Evolutionary conservation across 164 flowering plant species (phyloP).

Genomic region (Saururus chinensis): DNA sequence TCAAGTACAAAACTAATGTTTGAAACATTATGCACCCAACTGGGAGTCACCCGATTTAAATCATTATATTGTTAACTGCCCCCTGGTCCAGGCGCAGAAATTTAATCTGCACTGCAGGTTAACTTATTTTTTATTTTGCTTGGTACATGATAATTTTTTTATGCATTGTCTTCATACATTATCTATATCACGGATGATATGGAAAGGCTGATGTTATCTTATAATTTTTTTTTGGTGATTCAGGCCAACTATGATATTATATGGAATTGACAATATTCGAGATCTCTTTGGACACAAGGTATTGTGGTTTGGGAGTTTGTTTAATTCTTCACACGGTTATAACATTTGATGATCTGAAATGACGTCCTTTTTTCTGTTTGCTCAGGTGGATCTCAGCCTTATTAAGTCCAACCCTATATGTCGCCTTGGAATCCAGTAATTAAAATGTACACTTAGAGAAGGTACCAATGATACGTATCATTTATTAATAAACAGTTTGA

Average conservation of each 20-base stretch:
- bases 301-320: conserved; percentile 1
- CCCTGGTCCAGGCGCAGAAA: no score
- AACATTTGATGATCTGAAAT: neutral
- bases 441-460: neutral
- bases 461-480: no score
- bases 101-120: no score
- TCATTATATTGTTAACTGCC: no score
- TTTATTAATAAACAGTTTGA: no score
- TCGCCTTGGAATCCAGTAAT: conserved; percentile 19
- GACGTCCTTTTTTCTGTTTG: conserved; percentile 1
- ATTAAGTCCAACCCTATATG: conserved; percentile 28
- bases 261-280: conserved; percentile 83
- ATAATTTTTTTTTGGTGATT: conserved; percentile 3
- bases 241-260: conserved; percentile 95
- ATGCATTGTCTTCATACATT: no score
- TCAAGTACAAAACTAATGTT: no score
- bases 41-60: no score
- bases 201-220: neutral
- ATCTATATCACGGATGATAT: no score
- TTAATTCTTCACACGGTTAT: neutral
- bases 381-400: conserved; percentile 26
- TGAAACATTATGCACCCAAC: no score
- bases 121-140: no score
- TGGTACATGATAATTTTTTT: no score
- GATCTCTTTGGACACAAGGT: conserved; percentile 99